Conservation (phyloP, 352 stramenopile genomes). For the Phytophthora colocasiae region DNA sequence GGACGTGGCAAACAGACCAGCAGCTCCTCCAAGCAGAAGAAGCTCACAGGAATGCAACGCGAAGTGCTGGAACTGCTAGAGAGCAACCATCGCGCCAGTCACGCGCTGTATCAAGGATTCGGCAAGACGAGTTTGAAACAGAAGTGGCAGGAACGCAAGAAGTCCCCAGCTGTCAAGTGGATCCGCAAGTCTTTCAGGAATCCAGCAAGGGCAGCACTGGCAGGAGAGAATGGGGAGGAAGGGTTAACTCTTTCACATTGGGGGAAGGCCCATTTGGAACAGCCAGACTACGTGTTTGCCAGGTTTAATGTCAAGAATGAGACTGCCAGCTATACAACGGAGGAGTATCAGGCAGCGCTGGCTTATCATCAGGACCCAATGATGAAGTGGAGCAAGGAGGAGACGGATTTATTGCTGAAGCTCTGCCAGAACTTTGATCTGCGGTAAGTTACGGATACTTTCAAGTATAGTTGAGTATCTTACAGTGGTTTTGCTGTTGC, state of each 20-base stretch:
- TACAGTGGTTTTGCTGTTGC: conserved; percentile 10
- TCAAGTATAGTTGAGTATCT: background rate
- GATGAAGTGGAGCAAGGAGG: conserved; percentile 71
- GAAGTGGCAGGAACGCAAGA: conserved; percentile 66
- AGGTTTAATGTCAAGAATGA: conserved; percentile 72
- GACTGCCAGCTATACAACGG: conserved; percentile 52
- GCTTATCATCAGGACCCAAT: conserved; percentile 48
- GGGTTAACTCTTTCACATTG: conserved; percentile 68
- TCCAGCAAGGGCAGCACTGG: conserved; percentile 50
- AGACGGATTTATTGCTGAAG: conserved; percentile 64
- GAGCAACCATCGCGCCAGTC: conserved; percentile 64
- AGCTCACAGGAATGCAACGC: conserved; percentile 71
- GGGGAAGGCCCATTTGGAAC: conserved; percentile 64
- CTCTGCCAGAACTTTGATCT: conserved; percentile 66
- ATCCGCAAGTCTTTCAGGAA: conserved; percentile 71
- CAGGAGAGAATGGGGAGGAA: conserved; percentile 44
- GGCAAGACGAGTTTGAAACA: conserved; percentile 68
- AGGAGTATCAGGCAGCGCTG: conserved; percentile 60
- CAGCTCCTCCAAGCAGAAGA: conserved; percentile 46
- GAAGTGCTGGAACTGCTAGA: conserved; percentile 73
- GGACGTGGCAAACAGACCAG: conserved; percentile 28
- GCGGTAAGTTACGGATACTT: conserved; percentile 23
- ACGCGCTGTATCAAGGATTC: conserved; percentile 68
- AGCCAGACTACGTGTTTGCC: conserved; percentile 72
- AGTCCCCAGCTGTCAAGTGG: conserved; percentile 64